These are phyloP conservation scores for Neonectria punicea DNA, from an alignment of 2,329 filamentous ascomycete genomes.

Conservation along the genomic window DNA sequence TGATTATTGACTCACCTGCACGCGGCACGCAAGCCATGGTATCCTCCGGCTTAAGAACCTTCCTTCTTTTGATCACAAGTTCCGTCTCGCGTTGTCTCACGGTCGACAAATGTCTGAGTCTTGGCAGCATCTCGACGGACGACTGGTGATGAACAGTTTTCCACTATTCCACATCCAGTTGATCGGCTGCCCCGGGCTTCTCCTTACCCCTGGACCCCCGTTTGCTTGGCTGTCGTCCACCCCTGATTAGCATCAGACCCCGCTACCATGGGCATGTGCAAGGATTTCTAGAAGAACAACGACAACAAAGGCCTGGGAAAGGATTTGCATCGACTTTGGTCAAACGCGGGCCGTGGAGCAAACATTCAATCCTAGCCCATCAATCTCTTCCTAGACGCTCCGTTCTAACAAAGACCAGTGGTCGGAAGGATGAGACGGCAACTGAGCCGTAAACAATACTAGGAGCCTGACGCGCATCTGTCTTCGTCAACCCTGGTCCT, in stretches of 20 bases:
- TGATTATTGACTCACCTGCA: slow-evolving; percentile 25
- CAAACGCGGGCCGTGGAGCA: slow-evolving; percentile 11
- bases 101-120: slow-evolving; percentile 30
- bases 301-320: slow-evolving; percentile 16
- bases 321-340: slow-evolving; percentile 13
- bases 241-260: slow-evolving; percentile 41
- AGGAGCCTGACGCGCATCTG: slow-evolving; percentile 1
- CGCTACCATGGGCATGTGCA: slow-evolving; percentile 30
- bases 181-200: slow-evolving; percentile 34
- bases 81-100: slow-evolving; percentile 39
- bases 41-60: slow-evolving; percentile 21
- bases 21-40: slow-evolving; percentile 14
- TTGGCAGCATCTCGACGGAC: slow-evolving; percentile 35
- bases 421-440: slow-evolving; percentile 23
- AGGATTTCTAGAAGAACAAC: slow-evolving; percentile 29
- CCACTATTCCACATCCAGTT: slow-evolving; percentile 38
- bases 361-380: slow-evolving; percentile 13
- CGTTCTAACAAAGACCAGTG: slow-evolving; percentile 12
- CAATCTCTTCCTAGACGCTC: not conserved
- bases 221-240: slow-evolving; percentile 10
- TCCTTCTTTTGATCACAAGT: slow-evolving; percentile 26
- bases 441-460: slow-evolving; percentile 9
- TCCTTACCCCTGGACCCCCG: slow-evolving; percentile 33
- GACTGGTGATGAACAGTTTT: slow-evolving; percentile 37
- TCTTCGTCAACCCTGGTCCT: slow-evolving; percentile 11